Conservation (phyloP, 345 rosid genomes). For the Citrus australasica region DNA sequence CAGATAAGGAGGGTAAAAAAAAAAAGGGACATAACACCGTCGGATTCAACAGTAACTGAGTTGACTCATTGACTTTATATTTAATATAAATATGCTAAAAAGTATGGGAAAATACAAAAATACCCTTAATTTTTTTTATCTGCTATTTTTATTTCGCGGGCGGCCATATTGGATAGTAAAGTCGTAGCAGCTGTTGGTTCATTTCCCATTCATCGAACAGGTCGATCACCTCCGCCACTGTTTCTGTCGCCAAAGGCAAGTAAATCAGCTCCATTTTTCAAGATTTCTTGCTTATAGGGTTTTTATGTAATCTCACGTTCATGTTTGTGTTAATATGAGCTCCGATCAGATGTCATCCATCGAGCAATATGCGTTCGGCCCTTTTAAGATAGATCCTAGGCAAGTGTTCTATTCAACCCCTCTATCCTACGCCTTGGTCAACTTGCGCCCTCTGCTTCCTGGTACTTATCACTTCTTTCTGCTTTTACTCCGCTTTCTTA, state of each 20-base stretch:
- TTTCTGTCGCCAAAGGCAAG: slow-evolving; percentile 13
- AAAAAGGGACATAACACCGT: no score
- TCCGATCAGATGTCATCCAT: slow-evolving; percentile 33
- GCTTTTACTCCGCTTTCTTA: neutral
- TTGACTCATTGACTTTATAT: no score
- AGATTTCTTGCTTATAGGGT: neutral
- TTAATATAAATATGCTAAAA: no score
- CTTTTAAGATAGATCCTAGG: slow-evolving; percentile 60
- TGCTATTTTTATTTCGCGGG: no score
- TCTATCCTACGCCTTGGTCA: slow-evolving; percentile 82
- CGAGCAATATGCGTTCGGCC: slow-evolving; percentile 50
- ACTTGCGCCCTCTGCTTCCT: slow-evolving; percentile 83
- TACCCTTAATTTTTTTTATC: no score
- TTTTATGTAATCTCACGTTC: neutral
- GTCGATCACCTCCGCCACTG: neutral
- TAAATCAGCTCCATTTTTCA: neutral
- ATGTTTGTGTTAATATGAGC: neutral
- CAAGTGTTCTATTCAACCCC: slow-evolving; percentile 75
- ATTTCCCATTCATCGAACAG: neutral
- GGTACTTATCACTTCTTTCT: slow-evolving; percentile 33
- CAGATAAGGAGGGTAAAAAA: no score
- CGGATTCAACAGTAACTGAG: no score
- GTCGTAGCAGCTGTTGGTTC: slow-evolving; percentile 5
- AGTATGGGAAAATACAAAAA: no score
- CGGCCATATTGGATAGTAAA: neutral